Evolutionary conservation across 352 stramenopile species (phyloP).

Genomic region (Globisporangium mamillatum): DNA sequence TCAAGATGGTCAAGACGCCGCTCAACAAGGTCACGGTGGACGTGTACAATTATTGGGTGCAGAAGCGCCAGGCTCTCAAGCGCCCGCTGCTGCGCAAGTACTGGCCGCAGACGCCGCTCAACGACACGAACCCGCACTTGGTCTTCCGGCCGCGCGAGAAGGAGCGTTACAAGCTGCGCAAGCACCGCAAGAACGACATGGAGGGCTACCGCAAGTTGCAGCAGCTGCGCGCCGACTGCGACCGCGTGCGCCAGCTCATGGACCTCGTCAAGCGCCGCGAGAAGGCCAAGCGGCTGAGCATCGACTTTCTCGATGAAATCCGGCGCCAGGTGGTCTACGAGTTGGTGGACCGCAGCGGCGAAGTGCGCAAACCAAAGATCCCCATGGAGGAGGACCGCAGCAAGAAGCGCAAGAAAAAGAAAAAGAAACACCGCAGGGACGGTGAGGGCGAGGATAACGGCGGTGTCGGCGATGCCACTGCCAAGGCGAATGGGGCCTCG

Average conservation of each 20-base stretch:
- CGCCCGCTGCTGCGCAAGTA: slow-evolving; percentile 93
- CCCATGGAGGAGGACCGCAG: slow-evolving; percentile 52
- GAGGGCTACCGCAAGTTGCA: slow-evolving; percentile 94
- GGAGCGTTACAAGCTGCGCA: slow-evolving; percentile 95
- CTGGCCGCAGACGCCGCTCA: slow-evolving; percentile 94
- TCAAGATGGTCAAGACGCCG: slow-evolving; percentile 65
- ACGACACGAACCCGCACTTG: slow-evolving; percentile 97
- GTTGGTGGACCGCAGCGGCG: slow-evolving; percentile 39
- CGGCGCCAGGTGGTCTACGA: slow-evolving; percentile 64
- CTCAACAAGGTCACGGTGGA: slow-evolving; percentile 74
- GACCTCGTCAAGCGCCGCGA: slow-evolving; percentile 87
- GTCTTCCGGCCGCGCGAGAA: slow-evolving; percentile 98
- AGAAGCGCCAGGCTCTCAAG: slow-evolving; percentile 90
- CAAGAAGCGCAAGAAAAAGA: slow-evolving; percentile 59
- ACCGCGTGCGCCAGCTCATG: slow-evolving; percentile 79
- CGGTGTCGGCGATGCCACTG: slow-evolving; percentile 16
- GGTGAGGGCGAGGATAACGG: slow-evolving; percentile 38
- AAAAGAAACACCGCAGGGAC: slow-evolving; percentile 61
- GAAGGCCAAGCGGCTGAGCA: slow-evolving; percentile 70
- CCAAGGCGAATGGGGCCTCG: not conserved
- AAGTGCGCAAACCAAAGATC: slow-evolving; percentile 47
- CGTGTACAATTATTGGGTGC: slow-evolving; percentile 95
- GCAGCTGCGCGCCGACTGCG: slow-evolving; percentile 92
- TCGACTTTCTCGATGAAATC: slow-evolving; percentile 82
- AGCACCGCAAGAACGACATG: slow-evolving; percentile 96